Conservation (phyloP, 2,329 filamentous ascomycete species). For the Trichoderma hamatum region DNA sequence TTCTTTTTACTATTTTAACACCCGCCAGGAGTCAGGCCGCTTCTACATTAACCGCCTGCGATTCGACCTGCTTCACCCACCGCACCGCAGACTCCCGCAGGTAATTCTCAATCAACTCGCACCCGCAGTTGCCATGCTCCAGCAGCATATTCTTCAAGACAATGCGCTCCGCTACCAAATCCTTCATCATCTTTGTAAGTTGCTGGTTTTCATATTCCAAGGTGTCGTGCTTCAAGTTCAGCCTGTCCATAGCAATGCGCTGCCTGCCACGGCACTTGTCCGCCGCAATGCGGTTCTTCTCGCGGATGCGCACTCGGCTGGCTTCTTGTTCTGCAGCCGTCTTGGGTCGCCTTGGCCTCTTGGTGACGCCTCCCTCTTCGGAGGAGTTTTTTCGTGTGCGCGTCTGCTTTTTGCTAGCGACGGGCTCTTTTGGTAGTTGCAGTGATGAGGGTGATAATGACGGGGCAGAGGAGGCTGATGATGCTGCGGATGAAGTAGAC, state of each 20-base stretch:
- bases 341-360: slow-evolving; percentile 7
- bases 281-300: slow-evolving; percentile 27
- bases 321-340: slow-evolving; percentile 8
- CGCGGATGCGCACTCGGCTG: slow-evolving; percentile 16
- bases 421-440: background rate
- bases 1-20: background rate
- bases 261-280: slow-evolving; percentile 26
- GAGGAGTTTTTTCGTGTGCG: slow-evolving; percentile 5
- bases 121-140: slow-evolving; percentile 23
- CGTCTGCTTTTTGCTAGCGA: background rate
- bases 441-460: background rate
- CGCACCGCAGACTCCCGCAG: slow-evolving; percentile 16
- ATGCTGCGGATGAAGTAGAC: background rate
- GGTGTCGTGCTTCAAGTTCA: slow-evolving; percentile 16
- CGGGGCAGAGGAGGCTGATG: background rate
- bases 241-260: slow-evolving; percentile 17
- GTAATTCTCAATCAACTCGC: slow-evolving; percentile 24
- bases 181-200: slow-evolving; percentile 11
- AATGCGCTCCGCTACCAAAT: slow-evolving; percentile 18
- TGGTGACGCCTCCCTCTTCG: background rate
- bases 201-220: slow-evolving; percentile 15
- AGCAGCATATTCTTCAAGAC: slow-evolving; percentile 26
- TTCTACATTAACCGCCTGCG: slow-evolving; percentile 18
- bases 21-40: slow-evolving; percentile 15
- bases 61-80: slow-evolving; percentile 25